phyloP scores from a whole-genome alignment of 2,329 filamentous ascomycete species.

The Venturia oleaginea region DNA sequence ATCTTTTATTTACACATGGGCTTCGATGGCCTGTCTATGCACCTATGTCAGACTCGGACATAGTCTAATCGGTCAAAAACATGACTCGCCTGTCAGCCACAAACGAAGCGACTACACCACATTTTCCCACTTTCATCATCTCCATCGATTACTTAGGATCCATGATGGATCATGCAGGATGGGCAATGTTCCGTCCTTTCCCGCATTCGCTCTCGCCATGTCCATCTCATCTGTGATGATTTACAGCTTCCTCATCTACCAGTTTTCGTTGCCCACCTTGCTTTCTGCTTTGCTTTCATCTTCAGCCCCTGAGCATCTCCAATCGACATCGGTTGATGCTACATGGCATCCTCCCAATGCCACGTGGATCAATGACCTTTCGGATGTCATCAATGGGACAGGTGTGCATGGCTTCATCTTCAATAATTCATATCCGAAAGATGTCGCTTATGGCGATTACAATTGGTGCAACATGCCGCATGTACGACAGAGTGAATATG shows the following conservation, averaged over 20 bases:
- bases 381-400: constrained; percentile 44
- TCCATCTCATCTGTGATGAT: constrained; percentile 1
- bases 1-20: background rate
- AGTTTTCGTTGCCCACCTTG: background rate
- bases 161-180: background rate
- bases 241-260: constrained; percentile 8
- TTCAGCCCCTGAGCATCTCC: background rate
- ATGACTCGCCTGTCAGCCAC: background rate
- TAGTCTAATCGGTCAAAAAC: background rate
- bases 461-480: constrained; percentile 89
- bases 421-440: constrained; percentile 54
- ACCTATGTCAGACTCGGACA: too few relatives aligned
- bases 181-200: background rate
- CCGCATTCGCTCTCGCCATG: background rate
- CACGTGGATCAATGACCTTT: constrained; percentile 51
- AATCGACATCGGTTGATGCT: background rate
- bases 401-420: constrained; percentile 69
- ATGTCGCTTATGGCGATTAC: constrained; percentile 51
- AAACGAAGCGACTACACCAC: background rate
- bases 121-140: background rate
- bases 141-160: background rate
- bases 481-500: constrained; percentile 59
- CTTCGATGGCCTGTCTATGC: background rate
- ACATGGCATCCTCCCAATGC: constrained; percentile 28
- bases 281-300: background rate